Evolutionary conservation across 768 basidiomycete species (phyloP), one percentile per base, ranked within the genome.

Genomic region (Amanita phalloides): DNA sequence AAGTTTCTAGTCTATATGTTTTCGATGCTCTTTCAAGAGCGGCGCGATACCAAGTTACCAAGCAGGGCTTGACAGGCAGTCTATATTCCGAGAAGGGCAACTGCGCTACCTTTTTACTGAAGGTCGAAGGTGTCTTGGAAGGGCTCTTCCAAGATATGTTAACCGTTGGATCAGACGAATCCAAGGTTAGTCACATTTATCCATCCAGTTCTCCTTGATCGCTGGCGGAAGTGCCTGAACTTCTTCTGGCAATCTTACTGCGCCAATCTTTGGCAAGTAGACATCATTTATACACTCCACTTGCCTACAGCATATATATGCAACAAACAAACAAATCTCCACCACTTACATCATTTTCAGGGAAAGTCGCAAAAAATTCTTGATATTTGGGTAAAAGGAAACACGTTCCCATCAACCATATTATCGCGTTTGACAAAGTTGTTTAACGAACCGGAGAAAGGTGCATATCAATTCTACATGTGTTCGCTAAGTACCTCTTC

Each of bases 351-450:
- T 35, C 14, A 32, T 60, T 68, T 64, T 68, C 75, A 97, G 94
- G 95, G 96, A 74, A 99, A 99, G 72, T 78, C 89, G 43, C 86
- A 86, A 75, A 98, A 98, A 69, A 83, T 99, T 62, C 81, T 95
- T 68, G 96, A 97, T 71, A 97, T 99, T 62, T 99, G 95, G 95
- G 78, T 76, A 61, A 95, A 94, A 68, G 80, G 82, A 53, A 80
- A 75, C 68, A 95, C 95, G 45, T 99, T 99, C 71, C 85, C 92
- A 53, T 64, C 82, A 61, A 64, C 76, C 59, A 80, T 88, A 64
- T 71, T 94, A 62, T 71, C 81, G 55, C 84, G 82, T 58, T 74
- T 96, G 65, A 71, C 75, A 68, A 78, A 81, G 66, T 70, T 84
- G 66, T 66, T 89, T 68, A 78, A 78, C 68, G 79, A 74, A 66